phyloP scores from a whole-genome alignment of 352 stramenopile genomes.

The Globisporangium cystogenes region DNA sequence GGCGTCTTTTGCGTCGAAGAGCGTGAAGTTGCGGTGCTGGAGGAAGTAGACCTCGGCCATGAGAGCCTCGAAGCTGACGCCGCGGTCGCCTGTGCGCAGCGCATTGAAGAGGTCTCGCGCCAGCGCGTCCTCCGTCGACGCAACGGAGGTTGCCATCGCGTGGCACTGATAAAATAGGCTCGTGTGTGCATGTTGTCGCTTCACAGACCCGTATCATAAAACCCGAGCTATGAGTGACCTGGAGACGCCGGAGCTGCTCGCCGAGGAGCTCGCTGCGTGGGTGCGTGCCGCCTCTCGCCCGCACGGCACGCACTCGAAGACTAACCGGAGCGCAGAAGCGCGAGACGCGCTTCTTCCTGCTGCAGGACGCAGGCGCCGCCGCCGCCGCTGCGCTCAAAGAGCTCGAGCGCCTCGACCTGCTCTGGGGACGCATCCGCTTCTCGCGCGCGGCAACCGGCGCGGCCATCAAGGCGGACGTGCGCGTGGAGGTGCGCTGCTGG shows the following conservation, averaged over 20 bases:
- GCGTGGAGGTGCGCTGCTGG: conserved; percentile 39
- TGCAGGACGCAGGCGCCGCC: conserved; percentile 47
- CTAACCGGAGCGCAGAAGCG: too few relatives aligned
- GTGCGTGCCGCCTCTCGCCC: too few relatives aligned
- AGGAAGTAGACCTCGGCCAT: conserved; percentile 51
- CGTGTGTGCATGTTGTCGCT: not conserved
- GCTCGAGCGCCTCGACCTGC: conserved; percentile 76
- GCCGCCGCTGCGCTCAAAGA: conserved; percentile 51
- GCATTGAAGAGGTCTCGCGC: conserved; percentile 45
- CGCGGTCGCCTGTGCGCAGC: conserved; percentile 40
- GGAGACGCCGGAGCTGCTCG: conserved; percentile 11
- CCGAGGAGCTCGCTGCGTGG: conserved; percentile 42
- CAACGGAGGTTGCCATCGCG: too few relatives aligned
- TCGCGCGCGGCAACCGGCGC: conserved; percentile 34
- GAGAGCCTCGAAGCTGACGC: conserved; percentile 40
- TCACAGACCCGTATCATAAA: not conserved
- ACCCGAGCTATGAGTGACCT: too few relatives aligned
- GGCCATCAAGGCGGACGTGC: conserved; percentile 61
- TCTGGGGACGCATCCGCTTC: conserved; percentile 75
- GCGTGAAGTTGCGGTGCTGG: conserved; percentile 50
- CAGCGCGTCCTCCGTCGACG: conserved; percentile 26
- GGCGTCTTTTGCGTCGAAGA: conserved; percentile 61
- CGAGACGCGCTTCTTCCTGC: conserved; percentile 53
- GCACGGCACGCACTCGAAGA: too few relatives aligned
- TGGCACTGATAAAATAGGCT: too few relatives aligned